phyloP scores from a whole-genome alignment of 495 filamentous ascomycete genomes.

The Evernia prunastri region DNA sequence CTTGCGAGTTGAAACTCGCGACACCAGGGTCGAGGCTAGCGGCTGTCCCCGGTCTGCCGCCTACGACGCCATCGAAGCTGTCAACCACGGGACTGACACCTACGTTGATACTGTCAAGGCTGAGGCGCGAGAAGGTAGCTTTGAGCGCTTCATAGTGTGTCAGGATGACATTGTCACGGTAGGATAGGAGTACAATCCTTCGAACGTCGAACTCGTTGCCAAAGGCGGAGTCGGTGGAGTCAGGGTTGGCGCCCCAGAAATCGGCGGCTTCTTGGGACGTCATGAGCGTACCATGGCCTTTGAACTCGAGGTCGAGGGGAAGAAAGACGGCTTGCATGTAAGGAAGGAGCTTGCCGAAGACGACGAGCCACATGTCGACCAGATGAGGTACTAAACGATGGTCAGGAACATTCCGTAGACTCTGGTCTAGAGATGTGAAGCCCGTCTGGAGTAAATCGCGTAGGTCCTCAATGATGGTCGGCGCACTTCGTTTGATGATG shows the following conservation, averaged over 20 bases:
- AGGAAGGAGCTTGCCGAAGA: conserved; percentile 82
- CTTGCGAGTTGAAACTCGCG: conserved; percentile 68
- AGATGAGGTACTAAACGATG: conserved; percentile 78
- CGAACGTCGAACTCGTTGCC: conserved; percentile 73
- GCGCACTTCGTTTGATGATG: conserved; percentile 59
- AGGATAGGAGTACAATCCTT: conserved; percentile 79
- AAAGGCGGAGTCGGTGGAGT: conserved; percentile 33
- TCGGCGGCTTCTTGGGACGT: conserved; percentile 67
- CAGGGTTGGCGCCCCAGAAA: conserved; percentile 66
- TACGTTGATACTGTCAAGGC: conserved; percentile 72
- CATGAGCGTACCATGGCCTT: conserved; percentile 74
- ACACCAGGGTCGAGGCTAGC: conserved; percentile 63
- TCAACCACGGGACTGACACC: conserved; percentile 43
- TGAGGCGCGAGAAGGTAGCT: conserved; percentile 83
- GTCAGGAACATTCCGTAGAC: conserved; percentile 66
- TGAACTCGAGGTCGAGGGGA: conserved; percentile 89
- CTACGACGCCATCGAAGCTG: conserved; percentile 42
- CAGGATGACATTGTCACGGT: conserved; percentile 81
- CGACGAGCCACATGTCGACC: conserved; percentile 87
- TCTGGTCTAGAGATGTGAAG: conserved; percentile 79
- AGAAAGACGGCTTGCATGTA: conserved; percentile 96
- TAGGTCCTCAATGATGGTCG: conserved; percentile 69
- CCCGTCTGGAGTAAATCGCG: conserved; percentile 73
- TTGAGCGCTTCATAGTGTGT: conserved; percentile 80
- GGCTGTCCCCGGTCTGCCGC: conserved; percentile 59